Evolutionary conservation across 345 rosid species (phyloP).

Genomic region (Eucalyptus victrix): DNA sequence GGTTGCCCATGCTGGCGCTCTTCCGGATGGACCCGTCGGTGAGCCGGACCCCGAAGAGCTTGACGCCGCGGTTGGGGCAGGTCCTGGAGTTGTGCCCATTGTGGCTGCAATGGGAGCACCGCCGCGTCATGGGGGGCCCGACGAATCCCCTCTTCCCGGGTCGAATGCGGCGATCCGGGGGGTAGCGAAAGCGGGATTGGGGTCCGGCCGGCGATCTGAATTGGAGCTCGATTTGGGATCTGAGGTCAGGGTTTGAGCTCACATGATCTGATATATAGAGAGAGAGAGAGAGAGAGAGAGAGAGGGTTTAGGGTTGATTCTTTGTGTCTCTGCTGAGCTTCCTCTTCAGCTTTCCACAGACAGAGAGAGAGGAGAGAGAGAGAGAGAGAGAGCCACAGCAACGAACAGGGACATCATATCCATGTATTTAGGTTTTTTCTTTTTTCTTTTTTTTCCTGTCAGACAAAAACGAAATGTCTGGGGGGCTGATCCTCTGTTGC

Average conservation of each 20-base stretch:
- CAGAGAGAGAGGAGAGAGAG: not conserved
- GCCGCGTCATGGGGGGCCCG: slow-evolving; percentile 56
- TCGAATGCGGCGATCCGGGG: not conserved
- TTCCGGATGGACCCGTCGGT: slow-evolving; percentile 96
- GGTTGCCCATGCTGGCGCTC: slow-evolving; percentile 97
- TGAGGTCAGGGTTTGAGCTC: not conserved
- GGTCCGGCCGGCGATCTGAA: not conserved
- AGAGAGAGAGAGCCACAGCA: not conserved
- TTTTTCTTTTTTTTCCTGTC: not conserved
- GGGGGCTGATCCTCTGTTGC: not conserved
- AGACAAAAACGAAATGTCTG: not conserved
- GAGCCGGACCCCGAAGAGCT: slow-evolving; percentile 87
- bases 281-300: not conserved
- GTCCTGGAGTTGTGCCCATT: slow-evolving; percentile 99
- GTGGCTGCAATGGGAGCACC: slow-evolving; percentile 98
- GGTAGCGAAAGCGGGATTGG: not conserved
- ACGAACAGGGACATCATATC: not conserved
- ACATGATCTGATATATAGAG: not conserved
- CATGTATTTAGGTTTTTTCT: not conserved
- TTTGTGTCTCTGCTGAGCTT: not conserved
- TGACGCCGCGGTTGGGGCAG: slow-evolving; percentile 92
- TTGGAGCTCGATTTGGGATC: not conserved
- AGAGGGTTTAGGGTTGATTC: not conserved
- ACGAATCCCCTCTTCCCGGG: not conserved
- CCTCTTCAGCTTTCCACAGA: not conserved